These are phyloP conservation scores for Pogostemon cablin DNA, from an alignment of 257 asterid species.

Conservation along the genomic window DNA sequence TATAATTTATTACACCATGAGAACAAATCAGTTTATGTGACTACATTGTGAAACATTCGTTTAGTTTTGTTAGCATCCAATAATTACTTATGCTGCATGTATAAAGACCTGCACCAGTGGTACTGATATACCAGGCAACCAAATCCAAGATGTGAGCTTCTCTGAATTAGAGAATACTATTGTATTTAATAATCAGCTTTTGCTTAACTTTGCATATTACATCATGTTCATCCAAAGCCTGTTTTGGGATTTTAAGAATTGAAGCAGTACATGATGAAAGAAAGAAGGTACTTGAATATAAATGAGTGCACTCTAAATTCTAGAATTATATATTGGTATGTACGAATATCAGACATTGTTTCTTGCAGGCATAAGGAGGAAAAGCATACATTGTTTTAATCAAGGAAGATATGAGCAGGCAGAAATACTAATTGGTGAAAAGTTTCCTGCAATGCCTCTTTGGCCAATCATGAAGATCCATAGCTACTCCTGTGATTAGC, in stretches of 20 bases:
- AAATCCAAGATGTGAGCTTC: no score
- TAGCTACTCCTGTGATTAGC: constrained; percentile 55
- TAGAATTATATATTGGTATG: constrained; percentile 39
- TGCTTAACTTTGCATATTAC: neutral
- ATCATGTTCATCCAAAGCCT: neutral
- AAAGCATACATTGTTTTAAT: constrained; percentile 26
- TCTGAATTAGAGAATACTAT: no score
- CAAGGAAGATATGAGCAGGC: constrained; percentile 16
- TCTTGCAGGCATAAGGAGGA: constrained; percentile 25
- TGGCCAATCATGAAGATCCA: constrained; percentile 41
- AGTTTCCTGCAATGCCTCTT: constrained; percentile 50
- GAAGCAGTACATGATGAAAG: constrained; percentile 14
- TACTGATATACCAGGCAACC: no score
- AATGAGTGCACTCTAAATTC: constrained; percentile 26
- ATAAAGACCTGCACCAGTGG: no score
- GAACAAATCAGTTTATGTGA: no score
- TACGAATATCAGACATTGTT: constrained; percentile 28
- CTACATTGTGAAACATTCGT: no score
- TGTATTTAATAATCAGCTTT: no score
- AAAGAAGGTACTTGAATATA: constrained; percentile 22
- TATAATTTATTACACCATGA: no score
- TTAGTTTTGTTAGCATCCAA: no score
- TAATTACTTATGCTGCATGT: no score
- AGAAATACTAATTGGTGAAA: constrained; percentile 43
- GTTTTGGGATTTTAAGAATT: constrained; percentile 15